Evolutionary conservation across 208 protist species (phyloP), one percentile per base, ranked within the genome.

Genomic region (Porcisia deanei): DNA sequence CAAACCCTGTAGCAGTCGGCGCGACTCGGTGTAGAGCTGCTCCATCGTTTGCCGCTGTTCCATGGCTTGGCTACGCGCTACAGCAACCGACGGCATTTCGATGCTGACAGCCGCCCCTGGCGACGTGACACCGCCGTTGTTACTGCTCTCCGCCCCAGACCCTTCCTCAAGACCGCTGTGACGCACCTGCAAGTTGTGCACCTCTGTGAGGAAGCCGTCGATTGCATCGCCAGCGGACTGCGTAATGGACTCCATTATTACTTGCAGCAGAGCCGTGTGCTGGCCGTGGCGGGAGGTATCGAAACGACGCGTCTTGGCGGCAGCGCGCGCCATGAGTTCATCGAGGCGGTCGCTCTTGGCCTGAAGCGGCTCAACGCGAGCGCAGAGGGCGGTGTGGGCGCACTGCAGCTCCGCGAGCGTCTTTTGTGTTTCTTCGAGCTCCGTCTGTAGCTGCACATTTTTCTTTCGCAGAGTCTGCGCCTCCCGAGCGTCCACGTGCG

Each of bases 271-370:
- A 0, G 72, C 54, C 20, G 82, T 59, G 72, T 97, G 91, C 70
- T 90, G 78, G n/a, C 93, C 87, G 61, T 87, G 75, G 41, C 77
- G 58, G 71, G 89, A 85, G 22, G 73, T 75, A 52, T 86, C 88
- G 75, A 91, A 92, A 69, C 84, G 84, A 12, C 80, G 82, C 25
- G 88, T 82, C 68, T 88, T 89, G 68, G 85, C 77, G 34, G 86
- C 74, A 30, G 93, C 84, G 14, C 91, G 85, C 60, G 85, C 81
- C 61, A 93, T 85, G 18, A 97, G 82, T 34, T 88, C 87, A 59
- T 97, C 93, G 37, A 95, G 85, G 25, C 87, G 89, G 41, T 84
- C 79, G 4, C 91, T 91, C 79, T 93, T 94, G 34, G 71, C 57
- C 60, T 79, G 80, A 30, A 94, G 78, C 18, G 81, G 78, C 67